phyloP scores from a whole-genome alignment of 2,329 filamentous ascomycete genomes.

The Fusarium sp. region DNA sequence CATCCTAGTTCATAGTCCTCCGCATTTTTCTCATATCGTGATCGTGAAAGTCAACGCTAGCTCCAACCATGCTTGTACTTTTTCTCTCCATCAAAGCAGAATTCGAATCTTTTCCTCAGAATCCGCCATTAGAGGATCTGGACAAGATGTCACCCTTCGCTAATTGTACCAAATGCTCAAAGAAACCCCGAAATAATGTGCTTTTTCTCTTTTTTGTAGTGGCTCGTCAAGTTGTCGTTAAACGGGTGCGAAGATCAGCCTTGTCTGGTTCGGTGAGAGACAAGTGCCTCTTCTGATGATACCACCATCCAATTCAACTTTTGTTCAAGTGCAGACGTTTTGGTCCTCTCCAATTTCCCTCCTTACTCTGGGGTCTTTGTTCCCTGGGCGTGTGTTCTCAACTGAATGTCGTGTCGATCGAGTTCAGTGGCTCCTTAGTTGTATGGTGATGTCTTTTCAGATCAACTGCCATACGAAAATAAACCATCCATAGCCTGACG shows the following conservation, averaged over 20 bases:
- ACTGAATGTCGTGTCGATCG: not conserved
- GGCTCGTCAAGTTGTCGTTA: slow-evolving; percentile 29
- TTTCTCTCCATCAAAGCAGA: slow-evolving; percentile 9
- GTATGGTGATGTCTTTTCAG: not conserved
- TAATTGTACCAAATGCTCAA: slow-evolving; percentile 17
- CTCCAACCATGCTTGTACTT: slow-evolving; percentile 37
- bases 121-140: not conserved
- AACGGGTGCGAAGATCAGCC: not conserved
- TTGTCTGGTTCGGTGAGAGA: not conserved
- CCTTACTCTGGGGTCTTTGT: not conserved
- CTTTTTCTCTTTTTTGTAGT: slow-evolving; percentile 35
- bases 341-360: not conserved
- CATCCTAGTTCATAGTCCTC: slow-evolving; percentile 28
- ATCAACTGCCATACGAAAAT: not conserved
- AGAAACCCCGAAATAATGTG: slow-evolving; percentile 1
- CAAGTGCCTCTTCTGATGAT: slow-evolving; percentile 13
- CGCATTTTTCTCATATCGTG: slow-evolving; percentile 21
- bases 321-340: slow-evolving; percentile 10
- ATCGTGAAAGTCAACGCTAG: slow-evolving; percentile 36
- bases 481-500: not conserved
- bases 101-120: slow-evolving; percentile 4
- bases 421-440: not conserved
- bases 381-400: not conserved
- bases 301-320: slow-evolving; percentile 9
- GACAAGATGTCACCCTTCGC: slow-evolving; percentile 6